Base-by-base conservation (phyloP, 1,284 basidiomycete genomes). In the Pascua sp. region DNA sequence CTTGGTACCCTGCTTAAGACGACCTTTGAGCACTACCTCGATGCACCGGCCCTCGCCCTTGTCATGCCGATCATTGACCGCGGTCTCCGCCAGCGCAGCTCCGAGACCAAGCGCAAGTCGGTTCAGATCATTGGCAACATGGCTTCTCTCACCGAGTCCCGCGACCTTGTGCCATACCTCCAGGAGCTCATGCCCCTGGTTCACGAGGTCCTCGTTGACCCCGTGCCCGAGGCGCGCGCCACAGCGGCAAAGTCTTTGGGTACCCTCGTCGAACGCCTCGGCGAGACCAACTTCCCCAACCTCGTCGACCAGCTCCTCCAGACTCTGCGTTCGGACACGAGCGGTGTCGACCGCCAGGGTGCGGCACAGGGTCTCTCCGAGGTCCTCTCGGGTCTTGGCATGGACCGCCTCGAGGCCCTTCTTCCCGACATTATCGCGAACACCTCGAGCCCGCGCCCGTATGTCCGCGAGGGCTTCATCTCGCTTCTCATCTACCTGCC, bases 211-310 rank as follows among this genome's bases (percentile, higher is more conserved):
- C 84, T 99, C 15, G 89, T 95, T 44, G 91, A 94, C 66, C 93
- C 93, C 47, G 94, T 98, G 7, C 95, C 94, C 1, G 96, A 98
- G 77, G 95, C 96, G 12, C 86, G 96, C 60, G 93, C 93, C 3
- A 97, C 94, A 0, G 94, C 96, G 3, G 95, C 96, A 32, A 98
- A 98, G 79, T 88, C 96, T 0, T 82, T 99, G n/a, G 96, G 96
- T 39, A 93, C 92, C 0, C 83, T 99, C 37, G 92, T 99, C 37
- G 96, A 98, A 75, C 88, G 96, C 42, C 81, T 99, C 4, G 96
- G 96, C 61, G 96, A 98, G 78, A 80, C 85, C 39, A 89, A 96
- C 76, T 98, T 98, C 85, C 93, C 94, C 10, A 91, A 97, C 66
- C 84, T 99, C 46, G 91, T 98, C 1, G 88, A 90, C 36, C 87